phyloP scores from a whole-genome alignment of 2,329 filamentous ascomycete genomes.

The Graphilbum fragrans region DNA sequence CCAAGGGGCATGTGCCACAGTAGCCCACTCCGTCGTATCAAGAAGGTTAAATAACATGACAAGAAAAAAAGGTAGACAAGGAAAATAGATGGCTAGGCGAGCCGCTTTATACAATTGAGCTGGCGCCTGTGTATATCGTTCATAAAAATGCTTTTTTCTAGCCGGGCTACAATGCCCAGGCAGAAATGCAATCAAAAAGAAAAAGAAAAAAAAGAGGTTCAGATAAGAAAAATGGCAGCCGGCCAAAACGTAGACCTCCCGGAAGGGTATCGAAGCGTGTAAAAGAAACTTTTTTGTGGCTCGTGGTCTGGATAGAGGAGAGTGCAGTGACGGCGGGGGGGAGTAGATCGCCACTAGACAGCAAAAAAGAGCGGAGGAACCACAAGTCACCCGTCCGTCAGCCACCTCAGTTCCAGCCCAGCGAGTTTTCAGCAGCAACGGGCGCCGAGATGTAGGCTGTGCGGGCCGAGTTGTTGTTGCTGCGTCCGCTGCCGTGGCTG shows the following conservation, averaged over 20 bases:
- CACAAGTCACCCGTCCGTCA: constrained; percentile 1
- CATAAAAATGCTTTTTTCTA: not conserved
- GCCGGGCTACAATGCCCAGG: not conserved
- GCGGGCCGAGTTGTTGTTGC: constrained; percentile 39
- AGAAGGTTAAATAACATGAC: constrained; percentile 6
- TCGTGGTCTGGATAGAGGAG: not conserved
- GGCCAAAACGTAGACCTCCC: constrained; percentile 20
- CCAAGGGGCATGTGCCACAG: too few species aligned
- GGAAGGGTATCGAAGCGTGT: constrained; percentile 33
- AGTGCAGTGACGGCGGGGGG: constrained; percentile 15
- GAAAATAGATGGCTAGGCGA: constrained; percentile 6
- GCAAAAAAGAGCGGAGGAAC: not conserved
- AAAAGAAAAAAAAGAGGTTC: constrained; percentile 7
- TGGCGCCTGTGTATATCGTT: constrained; percentile 6
- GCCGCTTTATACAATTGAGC: not conserved
- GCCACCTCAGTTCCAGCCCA: constrained; percentile 71
- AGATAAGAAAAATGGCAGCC: constrained; percentile 10
- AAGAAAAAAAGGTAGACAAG: constrained; percentile 1
- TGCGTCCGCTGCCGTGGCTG: constrained; percentile 44
- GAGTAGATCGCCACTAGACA: not conserved
- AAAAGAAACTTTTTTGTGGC: constrained; percentile 1
- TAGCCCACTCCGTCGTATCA: not conserved
- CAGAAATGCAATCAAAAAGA: constrained; percentile 3
- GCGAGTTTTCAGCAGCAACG: constrained; percentile 84
- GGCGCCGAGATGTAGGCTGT: constrained; percentile 71